Conservation (phyloP, 495 filamentous ascomycete genomes). For the Annulohypoxylon nitens region DNA sequence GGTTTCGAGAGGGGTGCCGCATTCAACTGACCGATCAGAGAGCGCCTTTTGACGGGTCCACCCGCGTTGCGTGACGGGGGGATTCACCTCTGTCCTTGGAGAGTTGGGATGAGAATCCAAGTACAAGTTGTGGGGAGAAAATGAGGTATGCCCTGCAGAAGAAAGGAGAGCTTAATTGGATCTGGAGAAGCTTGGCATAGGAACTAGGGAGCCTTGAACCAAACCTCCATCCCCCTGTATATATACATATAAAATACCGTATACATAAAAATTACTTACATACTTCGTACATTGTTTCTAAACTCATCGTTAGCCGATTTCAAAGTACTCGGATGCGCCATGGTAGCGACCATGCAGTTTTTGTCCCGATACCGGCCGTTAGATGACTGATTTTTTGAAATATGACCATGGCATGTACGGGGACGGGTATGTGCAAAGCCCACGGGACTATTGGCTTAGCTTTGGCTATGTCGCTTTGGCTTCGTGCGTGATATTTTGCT, state of each 20-base stretch:
- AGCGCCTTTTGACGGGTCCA: conserved; percentile 12
- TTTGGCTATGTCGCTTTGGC: conserved; percentile 1
- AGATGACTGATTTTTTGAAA: conserved; percentile 1
- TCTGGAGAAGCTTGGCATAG: conserved; percentile 39
- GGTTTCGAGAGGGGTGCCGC: conserved; percentile 8
- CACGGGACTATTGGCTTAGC: neutral
- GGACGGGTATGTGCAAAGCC: neutral
- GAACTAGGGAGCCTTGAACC: conserved; percentile 19
- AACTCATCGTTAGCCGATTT: conserved; percentile 20
- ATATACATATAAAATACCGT: conserved; percentile 27
- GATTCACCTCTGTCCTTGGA: conserved; percentile 6
- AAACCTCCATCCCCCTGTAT: conserved; percentile 32
- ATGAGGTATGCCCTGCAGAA: conserved; percentile 35
- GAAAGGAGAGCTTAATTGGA: conserved; percentile 31
- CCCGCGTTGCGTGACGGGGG: conserved; percentile 24
- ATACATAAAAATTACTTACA: conserved; percentile 21
- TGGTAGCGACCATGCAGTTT: conserved; percentile 8
- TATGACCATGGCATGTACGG: neutral
- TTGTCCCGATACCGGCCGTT: conserved; percentile 32
- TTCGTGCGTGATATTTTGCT: conserved; percentile 22
- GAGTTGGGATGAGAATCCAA: conserved; percentile 38
- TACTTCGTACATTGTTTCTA: conserved; percentile 9
- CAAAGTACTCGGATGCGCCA: neutral
- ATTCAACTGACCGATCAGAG: conserved; percentile 4
- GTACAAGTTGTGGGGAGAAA: conserved; percentile 20